These are phyloP conservation scores for Flagelloscypha sp. DNA, from an alignment of 768 basidiomycete genomes.

Conservation along the genomic window DNA sequence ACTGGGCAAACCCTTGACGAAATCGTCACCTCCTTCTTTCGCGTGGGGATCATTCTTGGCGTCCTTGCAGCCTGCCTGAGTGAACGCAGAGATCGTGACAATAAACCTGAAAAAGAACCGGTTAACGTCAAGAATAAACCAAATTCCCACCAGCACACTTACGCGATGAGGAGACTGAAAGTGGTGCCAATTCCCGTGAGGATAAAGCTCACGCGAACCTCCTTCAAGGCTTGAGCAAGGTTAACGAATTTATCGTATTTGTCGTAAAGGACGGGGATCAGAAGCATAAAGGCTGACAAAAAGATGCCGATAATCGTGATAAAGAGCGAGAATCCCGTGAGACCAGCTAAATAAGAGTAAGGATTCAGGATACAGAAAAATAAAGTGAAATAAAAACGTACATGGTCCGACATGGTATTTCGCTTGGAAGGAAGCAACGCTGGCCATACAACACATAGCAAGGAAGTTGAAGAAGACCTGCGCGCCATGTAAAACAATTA, in stretches of 20 bases:
- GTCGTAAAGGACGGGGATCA: conserved; percentile 74
- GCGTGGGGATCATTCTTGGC: conserved; percentile 75
- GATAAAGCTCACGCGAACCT: conserved; percentile 78
- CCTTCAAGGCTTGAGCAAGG: conserved; percentile 73
- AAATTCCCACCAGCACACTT: conserved; percentile 23
- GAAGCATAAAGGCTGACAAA: conserved; percentile 63
- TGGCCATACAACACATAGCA: conserved; percentile 85
- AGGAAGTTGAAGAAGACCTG: conserved; percentile 93
- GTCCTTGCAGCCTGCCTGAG: conserved; percentile 84
- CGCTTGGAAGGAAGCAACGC: conserved; percentile 82
- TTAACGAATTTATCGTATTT: conserved; percentile 77
- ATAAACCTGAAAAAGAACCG: conserved; percentile 42
- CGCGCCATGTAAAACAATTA: conserved; percentile 65
- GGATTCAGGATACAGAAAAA: conserved; percentile 12
- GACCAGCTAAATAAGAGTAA: conserved; percentile 51
- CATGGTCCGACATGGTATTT: conserved; percentile 81
- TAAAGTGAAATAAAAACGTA: conserved; percentile 31
- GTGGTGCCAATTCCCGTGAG: conserved; percentile 62
- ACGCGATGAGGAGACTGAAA: conserved; percentile 71
- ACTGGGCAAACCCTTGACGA: conserved; percentile 56
- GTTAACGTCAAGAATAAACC: conserved; percentile 4
- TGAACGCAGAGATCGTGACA: conserved; percentile 79
- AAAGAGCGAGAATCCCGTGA: conserved; percentile 81
- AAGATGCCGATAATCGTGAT: conserved; percentile 65
- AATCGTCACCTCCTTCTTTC: conserved; percentile 50